Evolutionary conservation across 441 rosid species (phyloP).

Genomic region (Populus hybrid): DNA sequence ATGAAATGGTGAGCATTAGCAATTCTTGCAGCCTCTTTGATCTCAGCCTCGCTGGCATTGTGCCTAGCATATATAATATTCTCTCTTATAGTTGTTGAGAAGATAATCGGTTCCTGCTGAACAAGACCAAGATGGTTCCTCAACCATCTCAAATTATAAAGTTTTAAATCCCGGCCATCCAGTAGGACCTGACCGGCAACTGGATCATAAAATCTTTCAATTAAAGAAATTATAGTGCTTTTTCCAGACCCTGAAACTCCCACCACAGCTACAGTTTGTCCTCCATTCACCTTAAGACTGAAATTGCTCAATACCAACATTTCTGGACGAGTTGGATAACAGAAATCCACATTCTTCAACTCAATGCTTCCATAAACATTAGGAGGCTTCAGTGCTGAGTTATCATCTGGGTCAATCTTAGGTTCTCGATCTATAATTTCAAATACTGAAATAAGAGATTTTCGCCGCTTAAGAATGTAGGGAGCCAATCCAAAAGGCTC

Average conservation of each 20-base stretch:
- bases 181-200: slow-evolving; percentile 93
- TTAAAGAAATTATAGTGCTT: slow-evolving; percentile 92
- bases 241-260: slow-evolving; percentile 99
- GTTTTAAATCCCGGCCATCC: slow-evolving; percentile 88
- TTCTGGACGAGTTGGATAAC: slow-evolving; percentile 93
- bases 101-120: slow-evolving; percentile 97
- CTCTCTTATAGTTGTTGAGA: slow-evolving; percentile 90
- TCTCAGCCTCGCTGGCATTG: slow-evolving; percentile 94
- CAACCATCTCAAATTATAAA: slow-evolving; percentile 89
- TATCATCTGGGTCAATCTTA: slow-evolving; percentile 93
- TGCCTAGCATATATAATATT: slow-evolving; percentile 96
- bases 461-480: slow-evolving; percentile 89
- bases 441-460: slow-evolving; percentile 94
- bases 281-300: slow-evolving; percentile 90
- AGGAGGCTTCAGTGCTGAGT: slow-evolving; percentile 82
- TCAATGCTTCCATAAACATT: slow-evolving; percentile 97
- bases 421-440: slow-evolving; percentile 96
- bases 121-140: slow-evolving; percentile 89
- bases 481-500: slow-evolving; percentile 99
- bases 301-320: slow-evolving; percentile 91
- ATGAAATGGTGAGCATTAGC: slow-evolving; percentile 99
- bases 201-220: slow-evolving; percentile 96
- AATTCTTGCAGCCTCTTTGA: slow-evolving; percentile 97
- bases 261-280: slow-evolving; percentile 92
- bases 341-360: slow-evolving; percentile 86